Evolutionary conservation across 129 eudicot genomes (phyloP), one percentile per base, ranked within the genome.

Genomic region (Helichrysum umbraculigerum): DNA sequence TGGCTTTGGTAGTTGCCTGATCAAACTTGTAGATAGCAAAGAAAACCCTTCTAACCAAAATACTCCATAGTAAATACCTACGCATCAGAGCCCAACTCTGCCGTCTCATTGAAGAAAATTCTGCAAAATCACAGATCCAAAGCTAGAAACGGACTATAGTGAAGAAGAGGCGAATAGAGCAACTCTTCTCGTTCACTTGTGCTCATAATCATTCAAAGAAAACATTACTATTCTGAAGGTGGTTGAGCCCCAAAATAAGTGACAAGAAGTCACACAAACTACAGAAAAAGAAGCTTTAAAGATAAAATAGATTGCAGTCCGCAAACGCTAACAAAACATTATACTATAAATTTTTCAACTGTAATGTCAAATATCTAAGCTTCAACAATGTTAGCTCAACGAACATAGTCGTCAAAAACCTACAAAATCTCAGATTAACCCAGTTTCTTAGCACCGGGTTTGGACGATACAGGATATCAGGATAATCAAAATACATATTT

Each of bases 391-490:
- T 47, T 47, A 47, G 54, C 54, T 12, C 20, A 10, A 62, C 16
- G 1, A 75, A 64, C 51, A 62, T 32, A 12, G 2, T 0, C 17
- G 15, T 30, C 71, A 30, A 64, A 32, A 10, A 9, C 42, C 78
- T 74, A 74, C 69, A 74, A 74, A 62, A 62, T 68, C 62, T 63
- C 60, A 4, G 28, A 42, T 29, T 62, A 75, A 21, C 71, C 62
- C 25, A 28, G 70, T 74, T n/a, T 21, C 39, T n/a, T 21, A 42
- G 33, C 14, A 75, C 42, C 60, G 12, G 69, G 52, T 16, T 37
- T 30, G 35, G 35, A 47, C 30, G 21, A 29, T 71, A 50, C 41
- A 51, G 30, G 28, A 15, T 2, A 58, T 20, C 30, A 41, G 39
- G 60, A 74, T 17, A 22, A 64, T 30, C 73, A 44, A 65, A 64